Conservation (phyloP, 1,284 basidiomycete genomes). For the Golubevia sp. region DNA sequence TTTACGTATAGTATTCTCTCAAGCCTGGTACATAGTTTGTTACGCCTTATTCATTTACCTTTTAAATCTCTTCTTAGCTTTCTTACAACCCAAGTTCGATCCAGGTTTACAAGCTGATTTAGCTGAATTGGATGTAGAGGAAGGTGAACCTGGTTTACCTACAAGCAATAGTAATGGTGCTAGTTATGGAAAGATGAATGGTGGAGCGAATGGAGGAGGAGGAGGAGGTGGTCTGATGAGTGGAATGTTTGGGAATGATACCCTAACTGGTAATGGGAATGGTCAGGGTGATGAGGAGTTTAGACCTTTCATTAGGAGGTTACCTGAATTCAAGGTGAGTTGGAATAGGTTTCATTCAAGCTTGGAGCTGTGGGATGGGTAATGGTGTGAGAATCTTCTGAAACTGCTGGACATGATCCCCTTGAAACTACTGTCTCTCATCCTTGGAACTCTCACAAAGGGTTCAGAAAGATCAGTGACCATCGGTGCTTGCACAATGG, state of each 20-base stretch:
- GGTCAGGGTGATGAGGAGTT: conserved; percentile 50
- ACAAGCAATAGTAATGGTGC: conserved; percentile 14
- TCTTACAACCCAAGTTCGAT: conserved; percentile 59
- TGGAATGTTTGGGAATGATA: conserved; percentile 45
- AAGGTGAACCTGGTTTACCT: conserved; percentile 56
- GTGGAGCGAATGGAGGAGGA: neutral
- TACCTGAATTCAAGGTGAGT: conserved; percentile 57
- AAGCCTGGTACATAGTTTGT: conserved; percentile 62
- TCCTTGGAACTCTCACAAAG: too few species aligned
- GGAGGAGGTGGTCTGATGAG: conserved; percentile 49
- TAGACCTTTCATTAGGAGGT: conserved; percentile 52
- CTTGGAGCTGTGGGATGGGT: too few species aligned
- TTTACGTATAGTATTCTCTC: conserved; percentile 50
- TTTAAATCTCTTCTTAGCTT: conserved; percentile 58
- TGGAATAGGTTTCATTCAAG: neutral
- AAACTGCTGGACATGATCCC: too few species aligned
- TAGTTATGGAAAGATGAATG: neutral
- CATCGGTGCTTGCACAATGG: too few species aligned
- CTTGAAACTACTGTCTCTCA: too few species aligned
- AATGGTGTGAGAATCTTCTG: too few species aligned
- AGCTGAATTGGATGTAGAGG: conserved; percentile 58
- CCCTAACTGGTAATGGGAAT: conserved; percentile 11
- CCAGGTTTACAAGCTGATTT: conserved; percentile 50
- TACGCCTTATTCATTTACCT: conserved; percentile 61
- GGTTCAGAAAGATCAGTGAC: too few species aligned